Conservation (phyloP, 345 rosid species). For the Bruguiera gymnorhiza region DNA sequence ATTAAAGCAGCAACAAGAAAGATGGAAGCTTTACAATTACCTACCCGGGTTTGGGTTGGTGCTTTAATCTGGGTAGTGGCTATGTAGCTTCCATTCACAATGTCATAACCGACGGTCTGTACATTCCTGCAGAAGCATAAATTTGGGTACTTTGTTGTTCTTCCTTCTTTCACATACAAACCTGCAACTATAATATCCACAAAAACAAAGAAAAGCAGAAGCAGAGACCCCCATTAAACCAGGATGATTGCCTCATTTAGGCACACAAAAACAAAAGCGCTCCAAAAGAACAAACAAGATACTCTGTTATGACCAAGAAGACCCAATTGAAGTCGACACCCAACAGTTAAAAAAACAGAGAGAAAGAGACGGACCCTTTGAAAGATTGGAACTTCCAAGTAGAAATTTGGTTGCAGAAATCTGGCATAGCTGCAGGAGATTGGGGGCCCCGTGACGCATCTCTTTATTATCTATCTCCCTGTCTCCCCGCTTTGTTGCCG, state of each 20-base stretch:
- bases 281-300: too few species aligned
- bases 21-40: not conserved
- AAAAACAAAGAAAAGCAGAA: too few species aligned
- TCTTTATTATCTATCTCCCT: not conserved
- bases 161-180: conserved; percentile 15
- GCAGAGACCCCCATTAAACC: not conserved
- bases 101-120: conserved; percentile 49
- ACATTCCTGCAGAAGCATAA: conserved; percentile 47
- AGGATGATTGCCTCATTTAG: not conserved
- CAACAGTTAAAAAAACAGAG: not conserved
- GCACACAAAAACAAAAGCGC: not conserved
- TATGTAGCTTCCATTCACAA: conserved; percentile 54
- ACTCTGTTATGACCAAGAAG: not conserved
- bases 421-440: conserved; percentile 31
- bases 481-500: too few species aligned
- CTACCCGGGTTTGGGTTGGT: conserved; percentile 31
- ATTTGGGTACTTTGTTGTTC: conserved; percentile 24
- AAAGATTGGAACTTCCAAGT: conserved; percentile 14
- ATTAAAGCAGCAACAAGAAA: not conserved
- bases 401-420: conserved; percentile 25
- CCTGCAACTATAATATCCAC: conserved; percentile 21
- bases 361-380: conserved; percentile 22
- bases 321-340: not conserved
- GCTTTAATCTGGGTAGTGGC: conserved; percentile 36
- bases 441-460: conserved; percentile 30